Evolutionary conservation across 805 yeast genomes (phyloP).

Genomic region (Metschnikowia anglica): DNA sequence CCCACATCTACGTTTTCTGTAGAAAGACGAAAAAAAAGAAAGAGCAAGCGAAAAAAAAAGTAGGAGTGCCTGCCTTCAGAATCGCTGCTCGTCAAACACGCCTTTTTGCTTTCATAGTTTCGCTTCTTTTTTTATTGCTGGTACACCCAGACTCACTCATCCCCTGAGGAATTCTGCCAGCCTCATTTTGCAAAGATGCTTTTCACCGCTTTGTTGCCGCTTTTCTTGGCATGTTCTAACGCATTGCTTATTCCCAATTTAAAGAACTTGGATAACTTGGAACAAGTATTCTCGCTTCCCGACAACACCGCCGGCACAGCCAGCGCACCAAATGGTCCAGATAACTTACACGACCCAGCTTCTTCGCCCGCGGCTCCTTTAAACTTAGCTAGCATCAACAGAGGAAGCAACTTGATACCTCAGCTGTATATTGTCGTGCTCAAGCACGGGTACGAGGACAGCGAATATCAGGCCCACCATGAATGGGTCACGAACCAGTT

Average conservation of each 20-base stretch:
- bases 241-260: slow-evolving; percentile 17
- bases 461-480: slow-evolving; percentile 13
- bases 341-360: not conserved
- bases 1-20: too few species aligned
- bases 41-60: too few species aligned
- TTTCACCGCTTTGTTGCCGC: slow-evolving; percentile 5
- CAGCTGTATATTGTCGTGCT: slow-evolving; percentile 20
- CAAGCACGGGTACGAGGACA: slow-evolving; percentile 13
- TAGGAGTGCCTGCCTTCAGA: too few species aligned
- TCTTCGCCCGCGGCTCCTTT: not conserved
- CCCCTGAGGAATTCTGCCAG: too few species aligned
- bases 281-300: slow-evolving; percentile 10
- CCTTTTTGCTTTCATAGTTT: too few species aligned
- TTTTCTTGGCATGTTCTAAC: slow-evolving; percentile 10
- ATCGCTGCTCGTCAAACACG: too few species aligned
- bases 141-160: too few species aligned
- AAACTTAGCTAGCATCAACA: not conserved
- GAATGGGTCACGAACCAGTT: slow-evolving; percentile 15
- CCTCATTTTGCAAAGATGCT: slow-evolving; percentile 7
- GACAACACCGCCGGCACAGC: not conserved
- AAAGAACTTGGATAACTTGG: slow-evolving; percentile 11
- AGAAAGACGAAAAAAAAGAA: too few species aligned
- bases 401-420: slow-evolving; percentile 7
- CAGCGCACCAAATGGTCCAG: not conserved
- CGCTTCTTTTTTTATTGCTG: too few species aligned